A percentile compares a stretch with the other conserved stretches of the same genome.
Conservation (phyloP, 2,329 filamentous ascomycete species). For the Arthrobotrys musiformis region DNA sequence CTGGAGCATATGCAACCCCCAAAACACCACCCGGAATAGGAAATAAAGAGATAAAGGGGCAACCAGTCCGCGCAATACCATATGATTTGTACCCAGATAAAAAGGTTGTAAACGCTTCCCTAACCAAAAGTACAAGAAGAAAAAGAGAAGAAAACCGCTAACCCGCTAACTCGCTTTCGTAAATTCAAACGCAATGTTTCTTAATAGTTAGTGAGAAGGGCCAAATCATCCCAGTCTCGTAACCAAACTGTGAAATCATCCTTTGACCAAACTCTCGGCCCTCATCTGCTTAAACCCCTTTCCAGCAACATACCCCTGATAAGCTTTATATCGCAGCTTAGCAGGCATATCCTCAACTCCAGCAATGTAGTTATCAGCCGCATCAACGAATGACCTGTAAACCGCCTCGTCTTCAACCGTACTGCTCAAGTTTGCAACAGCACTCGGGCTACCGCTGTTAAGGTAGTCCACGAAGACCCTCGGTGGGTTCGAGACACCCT, state of each 20-base stretch:
- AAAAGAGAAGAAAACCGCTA: neutral
- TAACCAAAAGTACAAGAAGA: neutral
- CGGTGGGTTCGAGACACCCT: slow-evolving; percentile 61
- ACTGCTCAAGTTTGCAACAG: slow-evolving; percentile 64
- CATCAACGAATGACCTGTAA: slow-evolving; percentile 79
- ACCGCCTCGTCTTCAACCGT: slow-evolving; percentile 75
- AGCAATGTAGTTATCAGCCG: slow-evolving; percentile 84
- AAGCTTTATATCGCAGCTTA: slow-evolving; percentile 97
- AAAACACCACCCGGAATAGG: neutral
- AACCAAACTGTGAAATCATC: neutral
- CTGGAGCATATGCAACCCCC: too few relatives aligned
- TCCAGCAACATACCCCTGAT: slow-evolving; percentile 83
- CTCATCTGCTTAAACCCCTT: slow-evolving; percentile 58
- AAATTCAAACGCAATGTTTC: neutral
- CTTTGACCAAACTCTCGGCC: slow-evolving; percentile 47
- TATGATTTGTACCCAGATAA: neutral
- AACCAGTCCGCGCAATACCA: neutral
- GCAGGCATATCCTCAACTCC: slow-evolving; percentile 80
- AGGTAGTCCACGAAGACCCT: slow-evolving; percentile 64
- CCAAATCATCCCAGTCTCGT: neutral
- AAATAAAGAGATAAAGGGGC: neutral
- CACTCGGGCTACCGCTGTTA: slow-evolving; percentile 54
- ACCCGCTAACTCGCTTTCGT: neutral
- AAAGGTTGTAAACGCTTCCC: neutral
- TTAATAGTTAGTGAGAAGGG: neutral